Evolutionary conservation across 371 early-diverging fungal genomes (phyloP), one percentile per base, ranked within the genome.

Genomic region (Zychaea mexicana): DNA sequence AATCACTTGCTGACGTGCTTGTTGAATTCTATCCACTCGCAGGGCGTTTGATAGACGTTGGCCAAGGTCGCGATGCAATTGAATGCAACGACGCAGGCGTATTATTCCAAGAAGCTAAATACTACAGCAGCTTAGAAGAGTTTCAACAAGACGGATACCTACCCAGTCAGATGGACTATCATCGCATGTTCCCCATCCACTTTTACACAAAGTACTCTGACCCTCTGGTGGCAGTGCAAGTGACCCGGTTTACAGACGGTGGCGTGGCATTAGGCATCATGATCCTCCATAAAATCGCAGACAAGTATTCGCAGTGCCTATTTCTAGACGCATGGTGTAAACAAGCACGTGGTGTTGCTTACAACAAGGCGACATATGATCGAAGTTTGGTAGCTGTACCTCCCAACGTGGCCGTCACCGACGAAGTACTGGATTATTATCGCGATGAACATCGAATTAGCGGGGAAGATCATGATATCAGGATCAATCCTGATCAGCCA

Each of bases 301-400:
- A 78, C 28, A 70, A 55, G 7, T 72, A 78, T 56, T 78, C 78
- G 9, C 52, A 57, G 0, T 70, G 69, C 26, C 59, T 72, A 12
- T 78, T 78, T 60, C 55, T 78, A 4, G 75, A 78, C 45, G 72
- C 74, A 12, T 78, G 78, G 78, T 67, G 72, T 10, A 78, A 74
- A 36, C 63, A 49, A 24, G 57, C 78, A 3, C 61, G 73, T 22
- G 64, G 64, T 2, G 26, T 30, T 2, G 57, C 62, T 4, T 70
- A 68, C n/a, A 56, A 57, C 3, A 62, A 52, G 12, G 64, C 67
- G 1, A 45, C 22, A 2, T 78, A 72, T 30, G 52, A 65, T n/a
- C 66, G 73, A 15, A 46, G 53, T 2, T 32, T 78, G 26, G 58
- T 78, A 7, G 56, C 53, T 8, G 64, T 57, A 60, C 72, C 74